Evolutionary conservation across 2,329 filamentous ascomycete species (phyloP).

Genomic region (Calonectria multiphialidica): DNA sequence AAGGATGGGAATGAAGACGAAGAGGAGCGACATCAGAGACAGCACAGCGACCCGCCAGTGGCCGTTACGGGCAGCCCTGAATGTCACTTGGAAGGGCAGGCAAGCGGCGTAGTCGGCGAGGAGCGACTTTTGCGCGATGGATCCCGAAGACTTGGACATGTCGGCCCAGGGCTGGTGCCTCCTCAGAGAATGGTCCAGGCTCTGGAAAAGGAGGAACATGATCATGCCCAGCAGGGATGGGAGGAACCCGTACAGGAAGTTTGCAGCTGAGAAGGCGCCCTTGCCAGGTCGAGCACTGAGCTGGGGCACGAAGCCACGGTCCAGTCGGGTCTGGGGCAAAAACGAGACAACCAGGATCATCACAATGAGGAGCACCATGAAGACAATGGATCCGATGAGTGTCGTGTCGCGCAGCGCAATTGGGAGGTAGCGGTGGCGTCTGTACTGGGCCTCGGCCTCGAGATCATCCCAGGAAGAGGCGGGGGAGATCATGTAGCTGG

Average conservation of each 20-base stretch:
- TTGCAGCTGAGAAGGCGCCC: constrained; percentile 83
- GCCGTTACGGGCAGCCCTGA: constrained; percentile 68
- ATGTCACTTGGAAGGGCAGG: constrained; percentile 69
- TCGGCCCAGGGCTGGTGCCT: constrained; percentile 78
- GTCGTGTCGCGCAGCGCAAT: constrained; percentile 79
- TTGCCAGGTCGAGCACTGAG: constrained; percentile 71
- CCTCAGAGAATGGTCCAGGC: constrained; percentile 74
- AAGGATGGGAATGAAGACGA: constrained; percentile 74
- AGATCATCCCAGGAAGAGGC: constrained; percentile 46
- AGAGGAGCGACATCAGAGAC: constrained; percentile 70
- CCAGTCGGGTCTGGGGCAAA: constrained; percentile 73
- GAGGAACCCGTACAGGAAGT: constrained; percentile 88
- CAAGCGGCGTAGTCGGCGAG: constrained; percentile 79
- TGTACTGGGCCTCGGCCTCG: constrained; percentile 42
- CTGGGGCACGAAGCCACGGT: constrained; percentile 78
- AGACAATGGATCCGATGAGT: constrained; percentile 75
- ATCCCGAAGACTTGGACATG: constrained; percentile 68
- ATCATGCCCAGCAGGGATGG: constrained; percentile 76
- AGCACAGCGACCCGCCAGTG: constrained; percentile 76
- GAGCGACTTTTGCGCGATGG: constrained; percentile 72
- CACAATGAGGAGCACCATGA: constrained; percentile 71
- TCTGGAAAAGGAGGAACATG: constrained; percentile 75
- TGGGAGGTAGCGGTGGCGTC: constrained; percentile 74
- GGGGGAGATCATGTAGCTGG: constrained; percentile 47
- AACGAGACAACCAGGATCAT: constrained; percentile 85